These are phyloP conservation scores for Rhizopogon sp. DNA, from an alignment of 768 basidiomycete species.

Conservation along the genomic window DNA sequence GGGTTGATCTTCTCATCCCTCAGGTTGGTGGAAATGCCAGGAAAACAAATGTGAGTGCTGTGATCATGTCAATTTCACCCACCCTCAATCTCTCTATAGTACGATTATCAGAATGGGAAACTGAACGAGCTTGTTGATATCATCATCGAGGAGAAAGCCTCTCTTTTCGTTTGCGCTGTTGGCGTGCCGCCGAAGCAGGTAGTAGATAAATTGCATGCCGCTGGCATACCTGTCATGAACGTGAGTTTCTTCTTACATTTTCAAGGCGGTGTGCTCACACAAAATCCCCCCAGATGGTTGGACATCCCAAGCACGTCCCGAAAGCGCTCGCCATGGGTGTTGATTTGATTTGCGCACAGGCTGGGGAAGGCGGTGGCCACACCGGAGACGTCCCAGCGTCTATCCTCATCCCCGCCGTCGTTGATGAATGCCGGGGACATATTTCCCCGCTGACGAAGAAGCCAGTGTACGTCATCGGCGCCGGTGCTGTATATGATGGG, in stretches of 20 bases:
- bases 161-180: slow-evolving; percentile 88
- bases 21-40: slow-evolving; percentile 83
- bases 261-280: not conserved
- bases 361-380: slow-evolving; percentile 86
- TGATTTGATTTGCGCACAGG: slow-evolving; percentile 93
- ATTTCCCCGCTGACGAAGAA: slow-evolving; percentile 77
- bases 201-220: slow-evolving; percentile 78
- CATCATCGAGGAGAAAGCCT: slow-evolving; percentile 86
- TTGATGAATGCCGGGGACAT: slow-evolving; percentile 75
- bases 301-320: slow-evolving; percentile 85
- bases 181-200: slow-evolving; percentile 80
- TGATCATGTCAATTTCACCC: not conserved
- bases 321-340: slow-evolving; percentile 82
- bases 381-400: slow-evolving; percentile 83
- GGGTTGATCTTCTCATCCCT: slow-evolving; percentile 87
- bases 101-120: slow-evolving; percentile 87
- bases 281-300: slow-evolving; percentile 59
- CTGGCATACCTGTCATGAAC: slow-evolving; percentile 87
- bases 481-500: slow-evolving; percentile 89
- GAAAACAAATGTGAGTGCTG: slow-evolving; percentile 73
- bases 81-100: slow-evolving; percentile 33
- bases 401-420: slow-evolving; percentile 87
- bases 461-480: slow-evolving; percentile 85
- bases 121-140: slow-evolving; percentile 81
- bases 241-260: slow-evolving; percentile 28